These are phyloP conservation scores for Paxillus involutus DNA, from an alignment of 768 basidiomycete genomes.

Conservation along the genomic window DNA sequence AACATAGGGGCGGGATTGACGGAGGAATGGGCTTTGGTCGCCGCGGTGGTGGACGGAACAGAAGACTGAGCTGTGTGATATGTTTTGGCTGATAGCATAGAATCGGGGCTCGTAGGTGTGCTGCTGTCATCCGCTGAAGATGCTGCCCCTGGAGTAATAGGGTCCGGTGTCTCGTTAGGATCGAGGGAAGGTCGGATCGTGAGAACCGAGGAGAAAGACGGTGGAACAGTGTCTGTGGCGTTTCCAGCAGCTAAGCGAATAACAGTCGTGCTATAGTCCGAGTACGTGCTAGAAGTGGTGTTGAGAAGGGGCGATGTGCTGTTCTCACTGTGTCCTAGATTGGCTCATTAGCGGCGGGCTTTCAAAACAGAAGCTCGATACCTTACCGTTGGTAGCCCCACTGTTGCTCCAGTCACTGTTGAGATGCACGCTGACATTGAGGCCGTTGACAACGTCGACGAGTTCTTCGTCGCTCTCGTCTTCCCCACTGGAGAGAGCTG, in stretches of 20 bases:
- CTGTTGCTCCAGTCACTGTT: conserved; percentile 43
- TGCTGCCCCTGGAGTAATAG: conserved; percentile 38
- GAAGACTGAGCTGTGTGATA: conserved; percentile 63
- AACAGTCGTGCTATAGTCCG: conserved; percentile 72
- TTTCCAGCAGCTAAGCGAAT: conserved; percentile 49
- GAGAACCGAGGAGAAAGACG: conserved; percentile 69
- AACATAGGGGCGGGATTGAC: conserved; percentile 57
- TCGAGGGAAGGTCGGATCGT: conserved; percentile 62
- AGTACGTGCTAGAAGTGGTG: conserved; percentile 41
- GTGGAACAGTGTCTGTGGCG: conserved; percentile 40
- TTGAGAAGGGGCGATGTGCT: conserved; percentile 59
- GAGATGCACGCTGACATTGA: conserved; percentile 49
- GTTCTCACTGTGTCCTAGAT: conserved; percentile 35
- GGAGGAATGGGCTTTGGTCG: conserved; percentile 79
- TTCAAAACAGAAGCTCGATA: conserved; percentile 5
- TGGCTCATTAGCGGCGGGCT: conserved; percentile 12
- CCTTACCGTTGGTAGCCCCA: conserved; percentile 36
- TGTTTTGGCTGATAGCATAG: conserved; percentile 55
- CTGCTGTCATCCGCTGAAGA: conserved; percentile 26
- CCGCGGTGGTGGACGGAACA: conserved; percentile 53
- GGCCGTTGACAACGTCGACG: conserved; percentile 54
- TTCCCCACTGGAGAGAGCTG: conserved; percentile 41
- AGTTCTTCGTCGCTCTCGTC: conserved; percentile 69
- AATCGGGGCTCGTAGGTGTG: conserved; percentile 44
- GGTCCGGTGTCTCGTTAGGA: conserved; percentile 44